phyloP scores from a whole-genome alignment of 129 eudicot genomes.

The Centrapalus pauciflorus region DNA sequence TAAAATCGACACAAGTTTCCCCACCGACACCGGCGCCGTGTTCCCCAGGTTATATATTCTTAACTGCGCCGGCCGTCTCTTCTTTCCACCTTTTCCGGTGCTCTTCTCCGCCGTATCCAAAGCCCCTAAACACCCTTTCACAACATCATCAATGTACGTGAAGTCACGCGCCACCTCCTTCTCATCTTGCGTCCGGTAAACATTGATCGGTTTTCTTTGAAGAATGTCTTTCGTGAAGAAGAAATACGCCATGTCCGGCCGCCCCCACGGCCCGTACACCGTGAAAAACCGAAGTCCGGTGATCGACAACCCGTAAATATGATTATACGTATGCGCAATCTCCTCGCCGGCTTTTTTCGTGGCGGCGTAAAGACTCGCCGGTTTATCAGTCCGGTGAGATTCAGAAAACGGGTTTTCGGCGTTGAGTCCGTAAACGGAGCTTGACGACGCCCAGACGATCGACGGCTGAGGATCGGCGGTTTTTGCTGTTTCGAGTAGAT shows the following conservation, averaged over 20 bases:
- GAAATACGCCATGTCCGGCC: slow-evolving; percentile 86
- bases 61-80: slow-evolving; percentile 50
- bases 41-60: slow-evolving; percentile 68
- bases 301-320: slow-evolving; percentile 63
- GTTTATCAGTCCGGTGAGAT: slow-evolving; percentile 55
- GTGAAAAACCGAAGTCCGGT: slow-evolving; percentile 69
- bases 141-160: slow-evolving; percentile 67
- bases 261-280: slow-evolving; percentile 79
- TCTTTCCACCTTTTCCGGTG: slow-evolving; percentile 75
- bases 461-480: slow-evolving; percentile 66
- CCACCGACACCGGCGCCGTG: slow-evolving; percentile 76
- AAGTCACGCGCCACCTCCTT: slow-evolving; percentile 86
- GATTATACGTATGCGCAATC: slow-evolving; percentile 67
- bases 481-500: slow-evolving; percentile 48
- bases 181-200: slow-evolving; percentile 49
- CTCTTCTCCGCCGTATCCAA: slow-evolving; percentile 77
- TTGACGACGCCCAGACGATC: slow-evolving; percentile 77
- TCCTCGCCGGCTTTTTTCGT: slow-evolving; percentile 79
- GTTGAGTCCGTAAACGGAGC: slow-evolving; percentile 68
- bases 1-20: slow-evolving; percentile 43
- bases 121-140: slow-evolving; percentile 74
- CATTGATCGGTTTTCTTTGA: slow-evolving; percentile 38
- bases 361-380: slow-evolving; percentile 77
- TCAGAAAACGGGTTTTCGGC: slow-evolving; percentile 61
- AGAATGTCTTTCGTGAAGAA: slow-evolving; percentile 68